Base-by-base conservation (phyloP, 257 asterid genomes). In the Paulownia fortunei region DNA sequence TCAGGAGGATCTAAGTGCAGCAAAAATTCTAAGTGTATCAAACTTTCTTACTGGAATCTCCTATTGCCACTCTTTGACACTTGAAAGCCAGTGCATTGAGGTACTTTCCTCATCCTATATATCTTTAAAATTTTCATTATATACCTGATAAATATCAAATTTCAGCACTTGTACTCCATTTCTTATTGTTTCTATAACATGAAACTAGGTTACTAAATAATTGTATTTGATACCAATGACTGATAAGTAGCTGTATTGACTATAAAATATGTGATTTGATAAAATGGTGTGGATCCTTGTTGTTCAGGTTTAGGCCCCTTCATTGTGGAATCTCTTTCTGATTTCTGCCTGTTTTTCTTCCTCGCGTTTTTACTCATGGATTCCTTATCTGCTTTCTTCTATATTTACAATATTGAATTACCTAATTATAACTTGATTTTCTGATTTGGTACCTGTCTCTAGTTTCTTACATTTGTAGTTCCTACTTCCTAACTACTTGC, bases 1-100 rank as follows among this genome's bases (percentile, higher is more conserved):
- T 18, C 79, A 72, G 0, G 90, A 84, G 69, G 84, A 84, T 21
- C 71, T 84, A 1, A 86, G 80, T 61, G 81, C 81, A 0, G 69
- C 84, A 11, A 91, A 92, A 87, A 79, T 83, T 27, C 66, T n/a
- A 6, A 91, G 96, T 23, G 84, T 87, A 4, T 86, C 82, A 9
- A 79, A 84, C 76, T 89, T 94, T 54, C 76, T 94, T n/a, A 74
- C 88, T 6, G 96, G 92, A 51, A 82, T 92, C 42, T 92, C 92
- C 11, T 64, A 54, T 73, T 92, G 92, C 73, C 88, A 69, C 46
- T 81, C 82, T 37, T 81, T 94, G 77, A 79, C 88, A 0, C 90
- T 89, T 32, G 96, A 85, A 76, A 82, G 81, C 73, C 84, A 83
- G 54, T 89, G 89, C 66, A 82, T 92, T 68, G 93, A 94, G 95